Percentiles rank a stretch among this genome's conserved stretches.
Evolutionary conservation across 305 asterid genomes (phyloP).

Genomic region (Fraxinus platypoda): DNA sequence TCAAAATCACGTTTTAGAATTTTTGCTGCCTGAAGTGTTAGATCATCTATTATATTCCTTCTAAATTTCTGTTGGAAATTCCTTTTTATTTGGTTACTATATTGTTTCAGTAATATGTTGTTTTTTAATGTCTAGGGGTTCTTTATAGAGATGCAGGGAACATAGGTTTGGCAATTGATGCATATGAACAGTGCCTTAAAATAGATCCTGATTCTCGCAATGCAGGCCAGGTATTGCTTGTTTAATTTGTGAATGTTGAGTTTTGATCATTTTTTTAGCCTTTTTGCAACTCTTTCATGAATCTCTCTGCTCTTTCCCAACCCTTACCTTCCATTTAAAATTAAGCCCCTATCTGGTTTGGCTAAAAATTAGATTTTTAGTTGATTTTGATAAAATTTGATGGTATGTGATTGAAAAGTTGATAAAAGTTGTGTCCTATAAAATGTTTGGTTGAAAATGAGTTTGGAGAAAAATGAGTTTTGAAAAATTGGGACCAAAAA

Average conservation of each 20-base stretch:
- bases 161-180: conserved; percentile 94
- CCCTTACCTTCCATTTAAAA: conserved; percentile 1
- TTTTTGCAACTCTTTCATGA: background rate
- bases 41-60: background rate
- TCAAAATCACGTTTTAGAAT: background rate
- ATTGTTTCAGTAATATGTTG: conserved; percentile 3
- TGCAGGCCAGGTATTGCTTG: conserved; percentile 18
- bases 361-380: background rate
- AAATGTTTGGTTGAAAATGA: background rate
- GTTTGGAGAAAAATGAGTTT: background rate
- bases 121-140: conserved; percentile 63
- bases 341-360: conserved; percentile 1
- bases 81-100: conserved; percentile 9
- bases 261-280: background rate
- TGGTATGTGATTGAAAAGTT: background rate
- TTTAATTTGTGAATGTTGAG: conserved; percentile 14
- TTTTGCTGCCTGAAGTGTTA: conserved; percentile 1
- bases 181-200: conserved; percentile 97
- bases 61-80: background rate
- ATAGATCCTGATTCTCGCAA: conserved; percentile 98
- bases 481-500: background rate
- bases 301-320: conserved; percentile 11
- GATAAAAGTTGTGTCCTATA: background rate
- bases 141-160: conserved; percentile 98
- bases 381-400: background rate